phyloP scores from a whole-genome alignment of 805 yeast genomes.

The Saccharomycopsis sp. region DNA sequence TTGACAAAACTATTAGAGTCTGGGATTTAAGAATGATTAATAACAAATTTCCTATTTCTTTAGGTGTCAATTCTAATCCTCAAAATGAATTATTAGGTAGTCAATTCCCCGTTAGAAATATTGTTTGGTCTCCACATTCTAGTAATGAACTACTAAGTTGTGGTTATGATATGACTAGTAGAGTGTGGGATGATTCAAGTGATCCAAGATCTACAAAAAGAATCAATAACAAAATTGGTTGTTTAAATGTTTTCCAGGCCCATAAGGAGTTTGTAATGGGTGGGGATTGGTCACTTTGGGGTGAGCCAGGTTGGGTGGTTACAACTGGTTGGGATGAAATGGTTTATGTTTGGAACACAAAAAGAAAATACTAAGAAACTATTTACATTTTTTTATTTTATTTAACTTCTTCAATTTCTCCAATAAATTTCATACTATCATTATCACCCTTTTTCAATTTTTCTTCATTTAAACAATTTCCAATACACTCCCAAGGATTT shows the following conservation, averaged over 20 bases:
- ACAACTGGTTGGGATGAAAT: constrained; percentile 96
- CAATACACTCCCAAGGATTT: constrained; percentile 81
- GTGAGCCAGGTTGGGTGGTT: constrained; percentile 90
- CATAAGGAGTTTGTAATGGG: constrained; percentile 90
- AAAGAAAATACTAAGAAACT: constrained; percentile 2
- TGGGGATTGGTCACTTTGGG: constrained; percentile 95
- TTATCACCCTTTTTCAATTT: constrained; percentile 56
- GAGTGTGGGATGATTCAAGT: constrained; percentile 74
- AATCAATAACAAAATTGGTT: constrained; percentile 31
- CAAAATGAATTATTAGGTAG: constrained; percentile 75
- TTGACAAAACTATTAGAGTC: constrained; percentile 69
- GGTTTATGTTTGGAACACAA: constrained; percentile 78
- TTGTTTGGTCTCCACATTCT: constrained; percentile 84
- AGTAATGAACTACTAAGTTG: constrained; percentile 61
- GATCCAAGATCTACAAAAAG: constrained; percentile 39
- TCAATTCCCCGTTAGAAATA: constrained; percentile 75
- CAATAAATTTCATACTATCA: constrained; percentile 54
- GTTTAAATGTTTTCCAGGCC: constrained; percentile 45
- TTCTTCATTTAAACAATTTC: constrained; percentile 62
- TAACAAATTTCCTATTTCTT: constrained; percentile 27
- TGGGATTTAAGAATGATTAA: constrained; percentile 81
- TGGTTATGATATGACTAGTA: constrained; percentile 87
- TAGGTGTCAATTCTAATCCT: constrained; percentile 45
- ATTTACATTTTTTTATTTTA: not conserved
- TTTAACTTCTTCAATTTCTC: constrained; percentile 22